Base-by-base conservation (phyloP, 2,329 filamentous ascomycete genomes). In the Ceratocystis cacaofunesta region DNA sequence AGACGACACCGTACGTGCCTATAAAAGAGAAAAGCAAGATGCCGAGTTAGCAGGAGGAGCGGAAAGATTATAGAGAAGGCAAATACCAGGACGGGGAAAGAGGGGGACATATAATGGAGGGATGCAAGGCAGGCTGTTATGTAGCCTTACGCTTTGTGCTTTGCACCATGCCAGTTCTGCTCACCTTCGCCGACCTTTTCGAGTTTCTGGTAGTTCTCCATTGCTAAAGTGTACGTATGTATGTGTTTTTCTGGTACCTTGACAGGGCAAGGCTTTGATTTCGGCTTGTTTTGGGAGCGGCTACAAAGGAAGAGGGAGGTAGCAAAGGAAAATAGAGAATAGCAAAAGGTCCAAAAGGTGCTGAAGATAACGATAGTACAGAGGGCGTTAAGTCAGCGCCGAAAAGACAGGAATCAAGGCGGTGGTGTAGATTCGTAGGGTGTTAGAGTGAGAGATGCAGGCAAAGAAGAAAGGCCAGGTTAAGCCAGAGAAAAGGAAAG, bases 191-290 rank as follows among this genome's bases (percentile, higher is more conserved):
- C 91, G 72, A 96, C 91, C 81, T 96, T 96, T 79, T 96, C 91
- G 73, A 96, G 83, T 79, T 95, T 95, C 78, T 95, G 89, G 76
- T 96, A 96, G 78, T 95, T 95, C 77, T 96, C 90, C 91, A 96
- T 69, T 65, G 66, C 46, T 65, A 65, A 22, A 68, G 60, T 57
- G 61, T 63, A 64, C 65, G 66, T 61, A 62, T 68, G 32, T 64
- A 62, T 64, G 63, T 66, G 65, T 61, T 63, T 67, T 43, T 64
- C n/a, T 46, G 66, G 50, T 62, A 65, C 46, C 62, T 58, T 58
- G 65, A 43, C 43, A 64, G 30, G 32, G 30, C 28, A 30, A 43
- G 12, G 25, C 32, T 43, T 36, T 10, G 17, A 22, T 15, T 32
- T 36, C 32, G 32, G 32, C 32, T 36, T 36, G 32, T 36, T 36